phyloP scores from a whole-genome alignment of 305 asterid genomes.

The Rubia peregrina region DNA sequence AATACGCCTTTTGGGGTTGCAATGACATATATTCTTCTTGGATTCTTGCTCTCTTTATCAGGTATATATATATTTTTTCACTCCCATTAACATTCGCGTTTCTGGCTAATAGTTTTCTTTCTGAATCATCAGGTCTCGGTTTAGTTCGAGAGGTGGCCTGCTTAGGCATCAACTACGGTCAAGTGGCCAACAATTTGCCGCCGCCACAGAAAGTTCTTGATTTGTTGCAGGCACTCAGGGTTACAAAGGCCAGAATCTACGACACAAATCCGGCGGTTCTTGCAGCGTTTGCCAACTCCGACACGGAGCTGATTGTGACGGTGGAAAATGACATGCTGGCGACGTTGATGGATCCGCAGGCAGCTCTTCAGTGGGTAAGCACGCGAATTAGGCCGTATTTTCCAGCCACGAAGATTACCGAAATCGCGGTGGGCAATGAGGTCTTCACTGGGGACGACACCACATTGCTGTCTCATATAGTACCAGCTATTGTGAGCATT shows the following conservation, averaged over 20 bases:
- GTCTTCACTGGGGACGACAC: slow-evolving; percentile 55
- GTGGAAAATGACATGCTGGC: slow-evolving; percentile 58
- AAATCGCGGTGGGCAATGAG: slow-evolving; percentile 81
- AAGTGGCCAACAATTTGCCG: slow-evolving; percentile 78
- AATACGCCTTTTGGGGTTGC: slow-evolving; percentile 27
- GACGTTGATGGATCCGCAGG: slow-evolving; percentile 45
- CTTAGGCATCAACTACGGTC: slow-evolving; percentile 88
- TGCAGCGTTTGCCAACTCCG: slow-evolving; percentile 60
- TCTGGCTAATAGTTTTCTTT: background rate
- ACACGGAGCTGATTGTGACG: slow-evolving; percentile 59
- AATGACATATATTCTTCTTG: slow-evolving; percentile 45
- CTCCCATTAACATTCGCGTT: background rate
- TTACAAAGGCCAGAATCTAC: slow-evolving; percentile 69
- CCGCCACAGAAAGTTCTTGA: slow-evolving; percentile 54
- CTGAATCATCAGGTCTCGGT: slow-evolving; percentile 25
- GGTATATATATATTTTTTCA: slow-evolving; percentile 24
- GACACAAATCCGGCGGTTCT: slow-evolving; percentile 69
- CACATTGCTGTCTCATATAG: slow-evolving; percentile 44
- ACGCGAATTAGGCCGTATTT: slow-evolving; percentile 46
- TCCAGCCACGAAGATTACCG: slow-evolving; percentile 70
- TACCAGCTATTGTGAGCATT: slow-evolving; percentile 70
- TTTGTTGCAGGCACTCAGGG: slow-evolving; percentile 49
- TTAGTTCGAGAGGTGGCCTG: slow-evolving; percentile 34
- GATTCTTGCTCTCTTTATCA: slow-evolving; percentile 40
- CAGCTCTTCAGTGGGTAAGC: slow-evolving; percentile 66